phyloP scores from a whole-genome alignment of 306 rosid genomes.

The Vigna unguiculata region DNA sequence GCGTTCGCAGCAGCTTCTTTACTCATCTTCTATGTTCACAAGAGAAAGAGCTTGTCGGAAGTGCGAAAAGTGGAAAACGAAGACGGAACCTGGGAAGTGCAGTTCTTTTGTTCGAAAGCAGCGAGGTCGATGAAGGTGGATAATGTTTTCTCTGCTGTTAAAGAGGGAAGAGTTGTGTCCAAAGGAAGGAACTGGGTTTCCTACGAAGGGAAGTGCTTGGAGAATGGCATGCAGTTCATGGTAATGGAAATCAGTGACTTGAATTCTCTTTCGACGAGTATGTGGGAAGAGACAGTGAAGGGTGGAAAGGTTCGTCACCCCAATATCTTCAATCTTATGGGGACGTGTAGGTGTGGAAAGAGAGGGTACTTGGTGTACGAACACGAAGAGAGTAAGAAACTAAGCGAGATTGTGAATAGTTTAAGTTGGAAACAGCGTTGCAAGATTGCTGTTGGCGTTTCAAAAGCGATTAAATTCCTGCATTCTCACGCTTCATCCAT shows the following conservation, averaged over 20 bases:
- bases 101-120: slow-evolving; percentile 57
- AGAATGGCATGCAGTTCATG: slow-evolving; percentile 52
- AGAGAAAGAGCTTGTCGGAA: slow-evolving; percentile 45
- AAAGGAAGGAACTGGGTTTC: slow-evolving; percentile 57
- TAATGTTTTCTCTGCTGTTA: slow-evolving; percentile 55
- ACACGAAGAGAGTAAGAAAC: slow-evolving; percentile 45
- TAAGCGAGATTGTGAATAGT: slow-evolving; percentile 53
- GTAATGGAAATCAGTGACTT: slow-evolving; percentile 57
- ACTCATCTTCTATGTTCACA: slow-evolving; percentile 45
- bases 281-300: slow-evolving; percentile 61
- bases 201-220: slow-evolving; percentile 56
- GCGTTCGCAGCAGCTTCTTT: slow-evolving; percentile 40
- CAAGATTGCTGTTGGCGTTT: slow-evolving; percentile 66
- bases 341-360: slow-evolving; percentile 65
- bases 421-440: slow-evolving; percentile 75
- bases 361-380: slow-evolving; percentile 65
- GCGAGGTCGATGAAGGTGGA: slow-evolving; percentile 54
- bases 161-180: slow-evolving; percentile 57
- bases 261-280: slow-evolving; percentile 47
- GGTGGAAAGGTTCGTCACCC: slow-evolving; percentile 66
- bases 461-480: slow-evolving; percentile 65
- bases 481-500: slow-evolving; percentile 53
- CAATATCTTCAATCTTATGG: slow-evolving; percentile 65
- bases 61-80: slow-evolving; percentile 60
- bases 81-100: slow-evolving; percentile 74